A percentile compares a stretch with the other conserved stretches of the same genome.
These are phyloP conservation scores for Leptographium lundbergii DNA, from an alignment of 2,329 filamentous ascomycete species.

Conservation along the genomic window DNA sequence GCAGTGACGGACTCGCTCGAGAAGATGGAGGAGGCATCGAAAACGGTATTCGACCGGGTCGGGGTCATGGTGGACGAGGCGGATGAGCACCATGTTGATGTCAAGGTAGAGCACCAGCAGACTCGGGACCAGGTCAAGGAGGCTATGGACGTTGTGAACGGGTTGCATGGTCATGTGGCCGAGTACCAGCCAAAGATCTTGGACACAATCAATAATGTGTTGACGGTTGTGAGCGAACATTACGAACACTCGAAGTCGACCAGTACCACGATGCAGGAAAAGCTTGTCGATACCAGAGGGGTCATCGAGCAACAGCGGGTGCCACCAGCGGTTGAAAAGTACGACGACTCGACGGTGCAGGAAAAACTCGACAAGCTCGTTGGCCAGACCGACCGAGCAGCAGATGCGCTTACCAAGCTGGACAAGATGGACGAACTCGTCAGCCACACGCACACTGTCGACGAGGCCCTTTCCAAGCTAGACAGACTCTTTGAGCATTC, in stretches of 20 bases:
- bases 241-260: constrained; percentile 74
- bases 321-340: constrained; percentile 46
- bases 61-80: constrained; percentile 65
- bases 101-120: constrained; percentile 67
- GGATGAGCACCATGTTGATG: constrained; percentile 61
- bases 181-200: constrained; percentile 86
- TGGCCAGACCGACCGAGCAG: constrained; percentile 49
- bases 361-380: constrained; percentile 29
- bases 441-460: neutral
- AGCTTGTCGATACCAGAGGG: constrained; percentile 48
- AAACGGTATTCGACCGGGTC: constrained; percentile 72
- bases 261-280: constrained; percentile 40
- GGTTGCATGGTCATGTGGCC: constrained; percentile 62
- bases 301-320: constrained; percentile 38
- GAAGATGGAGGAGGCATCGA: constrained; percentile 77
- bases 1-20: constrained; percentile 73
- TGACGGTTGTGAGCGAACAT: constrained; percentile 70
- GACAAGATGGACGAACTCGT: constrained; percentile 7
- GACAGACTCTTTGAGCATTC: constrained; percentile 10
- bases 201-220: constrained; percentile 74
- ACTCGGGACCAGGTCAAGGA: constrained; percentile 73
- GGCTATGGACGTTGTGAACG: constrained; percentile 58
- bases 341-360: constrained; percentile 49
- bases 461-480: neutral
- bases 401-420: constrained; percentile 8